Conservation (phyloP, 192 early-diverging fungal genomes). For the Obelidium mucronatum region DNA sequence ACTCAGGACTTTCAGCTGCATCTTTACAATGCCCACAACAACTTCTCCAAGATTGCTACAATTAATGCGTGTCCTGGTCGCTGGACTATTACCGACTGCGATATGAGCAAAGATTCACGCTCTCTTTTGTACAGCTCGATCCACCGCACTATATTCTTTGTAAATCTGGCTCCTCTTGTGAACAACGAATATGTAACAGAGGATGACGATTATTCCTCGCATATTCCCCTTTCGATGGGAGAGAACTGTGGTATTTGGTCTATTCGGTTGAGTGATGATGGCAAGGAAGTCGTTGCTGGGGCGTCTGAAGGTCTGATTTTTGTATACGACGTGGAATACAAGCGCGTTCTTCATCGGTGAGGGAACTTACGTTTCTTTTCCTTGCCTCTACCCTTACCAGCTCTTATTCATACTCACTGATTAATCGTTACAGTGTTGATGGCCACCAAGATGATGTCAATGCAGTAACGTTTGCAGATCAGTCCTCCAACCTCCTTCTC, state of each 20-base stretch:
- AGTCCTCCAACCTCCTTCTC: slow-evolving; percentile 62
- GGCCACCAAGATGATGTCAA: slow-evolving; percentile 77
- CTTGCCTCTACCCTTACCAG: no score
- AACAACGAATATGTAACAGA: background rate
- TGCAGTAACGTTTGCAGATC: slow-evolving; percentile 51
- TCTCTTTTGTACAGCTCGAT: slow-evolving; percentile 71
- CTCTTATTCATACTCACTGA: background rate
- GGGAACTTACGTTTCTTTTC: background rate
- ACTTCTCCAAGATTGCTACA: slow-evolving; percentile 41
- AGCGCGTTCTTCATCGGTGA: slow-evolving; percentile 52
- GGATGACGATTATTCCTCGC: background rate
- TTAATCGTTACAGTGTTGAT: background rate
- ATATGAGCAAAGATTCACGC: slow-evolving; percentile 29
- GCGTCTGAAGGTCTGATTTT: slow-evolving; percentile 36
- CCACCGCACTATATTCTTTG: slow-evolving; percentile 63
- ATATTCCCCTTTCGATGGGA: slow-evolving; percentile 4
- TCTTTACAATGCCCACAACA: slow-evolving; percentile 59
- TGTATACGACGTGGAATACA: slow-evolving; percentile 68
- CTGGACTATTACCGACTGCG: slow-evolving; percentile 72
- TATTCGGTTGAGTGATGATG: slow-evolving; percentile 66
- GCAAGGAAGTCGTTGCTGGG: slow-evolving; percentile 69
- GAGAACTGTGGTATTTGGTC: slow-evolving; percentile 61
- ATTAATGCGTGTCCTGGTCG: slow-evolving; percentile 57
- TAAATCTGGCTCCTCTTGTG: background rate
- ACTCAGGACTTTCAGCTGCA: slow-evolving; percentile 66